Base-by-base conservation (phyloP, 2,329 filamentous ascomycete species). In the Neoarthrinium moseri region DNA sequence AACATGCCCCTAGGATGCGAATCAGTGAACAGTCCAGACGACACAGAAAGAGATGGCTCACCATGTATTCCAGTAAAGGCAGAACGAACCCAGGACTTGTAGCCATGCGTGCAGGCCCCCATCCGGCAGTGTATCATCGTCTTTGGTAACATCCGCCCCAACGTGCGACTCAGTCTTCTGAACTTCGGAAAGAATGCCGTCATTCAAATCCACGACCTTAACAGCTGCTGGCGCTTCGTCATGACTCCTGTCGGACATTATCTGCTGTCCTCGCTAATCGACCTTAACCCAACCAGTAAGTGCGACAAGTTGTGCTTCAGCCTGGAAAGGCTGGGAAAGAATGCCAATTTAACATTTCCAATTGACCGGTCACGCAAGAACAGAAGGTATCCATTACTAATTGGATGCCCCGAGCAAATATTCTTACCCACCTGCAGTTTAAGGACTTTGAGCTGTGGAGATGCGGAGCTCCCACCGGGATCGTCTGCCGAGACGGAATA, bases 61-160 rank as follows among this genome's bases (percentile, higher is more conserved):
- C 43, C 43, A 45, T 24, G 33, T 27, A 17, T 45, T 45, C 18
- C 27, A 45, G 13, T 23, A 33, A 23, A 45, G 23, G 17, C 15
- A 39, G 24, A 37, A 45, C 17, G 63, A 58, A n/a, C 66, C 65
- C 29, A 70, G 51, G 8, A 71, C 67, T 43, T 69, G 65, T n/a
- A 71, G 56, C 69, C 69, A 72, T 5, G 69, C 69, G 6, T 51
- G 43, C 12, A 64, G 55, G 2, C 68, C 68, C 34, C 68, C 67
- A 43, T 68, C 64, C 8, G 63, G 62, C 4, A 24, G 34, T 21
- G 17, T 29, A 15, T 21, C 17, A 11, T 20, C 39, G 18, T 32
- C 23, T 17, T 32, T 29, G 23, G 18, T 21, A 6, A 18, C 37
- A 12, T 27, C 15, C 15, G n/a, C 15, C n/a, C n/a, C n/a, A 12